These are phyloP conservation scores for Rostrohypoxylon terebratum DNA, from an alignment of 495 filamentous ascomycete species.

Conservation along the genomic window DNA sequence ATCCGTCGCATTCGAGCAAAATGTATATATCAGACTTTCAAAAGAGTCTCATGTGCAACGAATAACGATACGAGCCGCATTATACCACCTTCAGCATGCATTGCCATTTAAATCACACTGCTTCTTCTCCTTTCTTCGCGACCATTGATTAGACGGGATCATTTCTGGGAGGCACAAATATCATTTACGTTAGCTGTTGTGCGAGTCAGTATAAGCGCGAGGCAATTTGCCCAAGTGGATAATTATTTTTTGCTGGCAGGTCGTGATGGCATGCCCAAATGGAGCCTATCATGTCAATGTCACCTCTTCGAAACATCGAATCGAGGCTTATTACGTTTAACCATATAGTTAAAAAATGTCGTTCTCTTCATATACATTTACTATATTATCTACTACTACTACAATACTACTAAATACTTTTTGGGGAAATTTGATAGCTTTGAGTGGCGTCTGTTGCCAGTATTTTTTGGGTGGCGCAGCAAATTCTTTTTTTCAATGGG, in stretches of 20 bases:
- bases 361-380: constrained; percentile 29
- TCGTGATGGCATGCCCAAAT: constrained; percentile 24
- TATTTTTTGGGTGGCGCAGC: constrained; percentile 14
- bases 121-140: constrained; percentile 20
- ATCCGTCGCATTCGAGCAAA: constrained; percentile 21
- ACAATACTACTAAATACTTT: constrained; percentile 7
- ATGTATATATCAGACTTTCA: constrained; percentile 35
- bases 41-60: constrained; percentile 41
- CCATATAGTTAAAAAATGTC: constrained; percentile 33
- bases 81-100: constrained; percentile 45
- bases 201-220: constrained; percentile 33
- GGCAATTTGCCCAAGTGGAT: constrained; percentile 28
- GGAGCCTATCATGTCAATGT: constrained; percentile 27
- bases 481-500: not conserved
- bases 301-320: constrained; percentile 15
- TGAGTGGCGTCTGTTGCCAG: constrained; percentile 10
- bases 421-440: constrained; percentile 2
- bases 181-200: constrained; percentile 22
- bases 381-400: not conserved
- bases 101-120: constrained; percentile 32
- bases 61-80: constrained; percentile 50
- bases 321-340: constrained; percentile 33
- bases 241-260: constrained; percentile 27
- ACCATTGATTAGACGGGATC: constrained; percentile 33
- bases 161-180: constrained; percentile 21